Evolutionary conservation across 2,329 filamentous ascomycete species (phyloP).

Genomic region (Pseudopyricularia cyperi): DNA sequence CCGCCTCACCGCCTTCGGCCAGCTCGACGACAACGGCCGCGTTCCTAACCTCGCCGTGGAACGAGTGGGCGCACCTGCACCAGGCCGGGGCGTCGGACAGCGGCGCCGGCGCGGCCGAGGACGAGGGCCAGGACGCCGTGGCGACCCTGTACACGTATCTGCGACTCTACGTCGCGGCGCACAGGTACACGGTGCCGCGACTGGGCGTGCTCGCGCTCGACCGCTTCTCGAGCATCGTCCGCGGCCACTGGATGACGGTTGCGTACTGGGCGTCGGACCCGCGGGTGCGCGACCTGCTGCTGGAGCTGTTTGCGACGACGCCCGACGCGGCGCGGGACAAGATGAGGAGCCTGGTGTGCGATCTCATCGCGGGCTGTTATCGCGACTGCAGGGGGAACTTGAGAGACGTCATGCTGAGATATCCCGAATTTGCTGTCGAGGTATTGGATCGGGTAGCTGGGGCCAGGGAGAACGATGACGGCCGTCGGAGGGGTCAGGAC

Average conservation of each 20-base stretch:
- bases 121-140: neutral
- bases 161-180: constrained; percentile 19
- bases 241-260: neutral
- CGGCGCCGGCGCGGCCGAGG: neutral
- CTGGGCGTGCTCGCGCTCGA: neutral
- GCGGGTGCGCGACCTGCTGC: neutral
- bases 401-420: neutral
- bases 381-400: neutral
- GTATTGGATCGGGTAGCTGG: neutral
- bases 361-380: neutral
- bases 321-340: neutral
- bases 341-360: neutral
- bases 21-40: neutral
- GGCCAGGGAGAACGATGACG: neutral
- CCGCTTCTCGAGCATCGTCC: neutral
- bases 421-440: neutral
- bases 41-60: neutral
- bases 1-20: neutral
- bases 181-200: constrained; percentile 19
- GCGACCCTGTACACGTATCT: constrained; percentile 9
- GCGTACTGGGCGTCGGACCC: neutral
- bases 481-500: neutral
- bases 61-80: neutral
- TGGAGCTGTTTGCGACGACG: neutral
- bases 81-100: neutral